Percentiles rank a stretch among this genome's conserved stretches.
These are phyloP conservation scores for Solanum hybrid DNA, from an alignment of 305 asterid species.

Conservation along the genomic window DNA sequence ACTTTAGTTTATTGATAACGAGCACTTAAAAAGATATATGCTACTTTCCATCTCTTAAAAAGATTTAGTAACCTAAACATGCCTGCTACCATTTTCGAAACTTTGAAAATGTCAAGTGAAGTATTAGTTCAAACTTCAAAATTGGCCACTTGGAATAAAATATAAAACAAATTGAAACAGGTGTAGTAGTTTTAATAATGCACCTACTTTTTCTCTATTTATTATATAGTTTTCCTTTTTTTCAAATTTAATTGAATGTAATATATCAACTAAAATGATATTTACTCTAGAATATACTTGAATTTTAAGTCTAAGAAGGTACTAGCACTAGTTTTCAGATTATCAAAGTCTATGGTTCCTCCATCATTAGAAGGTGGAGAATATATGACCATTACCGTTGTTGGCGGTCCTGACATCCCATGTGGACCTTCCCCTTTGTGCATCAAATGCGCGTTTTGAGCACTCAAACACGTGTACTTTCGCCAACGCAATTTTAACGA, in stretches of 20 bases:
- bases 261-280: neutral
- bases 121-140: neutral
- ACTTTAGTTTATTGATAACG: neutral
- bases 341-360: neutral
- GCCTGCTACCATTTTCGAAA: neutral
- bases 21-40: neutral
- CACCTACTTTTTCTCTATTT: neutral
- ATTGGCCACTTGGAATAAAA: neutral
- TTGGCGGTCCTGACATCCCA: conserved; percentile 10
- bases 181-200: neutral
- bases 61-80: neutral
- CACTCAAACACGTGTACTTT: conserved; percentile 12
- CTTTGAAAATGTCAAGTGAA: neutral
- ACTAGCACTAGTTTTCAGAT: neutral
- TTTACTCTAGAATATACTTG: neutral
- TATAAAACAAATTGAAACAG: neutral
- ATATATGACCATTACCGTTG: neutral
- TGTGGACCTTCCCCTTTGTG: conserved; percentile 10
- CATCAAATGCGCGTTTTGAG: conserved; percentile 16
- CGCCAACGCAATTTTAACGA: neutral
- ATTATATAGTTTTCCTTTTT: neutral
- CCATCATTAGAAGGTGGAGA: conserved; percentile 9
- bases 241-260: neutral
- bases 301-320: neutral
- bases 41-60: neutral